Evolutionary conservation across 1,284 basidiomycete species (phyloP), one percentile per base, ranked within the genome.

Genomic region (Naganishia albida): DNA sequence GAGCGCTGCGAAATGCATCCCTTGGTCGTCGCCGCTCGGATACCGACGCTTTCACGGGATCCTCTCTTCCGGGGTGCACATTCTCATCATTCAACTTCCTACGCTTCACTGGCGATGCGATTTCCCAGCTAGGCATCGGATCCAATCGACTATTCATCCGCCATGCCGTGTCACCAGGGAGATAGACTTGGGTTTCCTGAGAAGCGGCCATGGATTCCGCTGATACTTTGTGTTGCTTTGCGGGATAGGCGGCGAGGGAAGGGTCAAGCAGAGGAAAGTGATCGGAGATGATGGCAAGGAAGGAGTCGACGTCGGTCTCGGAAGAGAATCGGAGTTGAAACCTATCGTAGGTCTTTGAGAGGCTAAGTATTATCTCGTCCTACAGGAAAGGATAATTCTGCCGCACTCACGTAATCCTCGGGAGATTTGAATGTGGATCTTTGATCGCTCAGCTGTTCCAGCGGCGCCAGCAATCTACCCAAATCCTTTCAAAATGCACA

Each of bases 261-360:
- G 30, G 34, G 23, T 60, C 46, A 10, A 60, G n/a, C 1, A 34
- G 23, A 3, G 57, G 57, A 15, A 50, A 40, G 16, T 60, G 42
- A 12, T 30, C n/a, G 15, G 49, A 49, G 13, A 60, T 18, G 30
- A 49, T 60, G 30, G 20, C 12, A 16, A 60, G 57, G 23, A 50
- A 60, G 23, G 46, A 20, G 20, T 34, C 46, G n/a, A 60, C 39
- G 15, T 60, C 57, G 34, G 20, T 10, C 18, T 38, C 28, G 34
- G 30, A 13, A 8, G 46, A 26, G 57, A 60, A 60, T 7, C 39
- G 30, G 16, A 60, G 28, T 28, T 60, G 57, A 23, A 60, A 60
- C 23, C 57, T 46, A 23, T 49, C 46, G 34, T 50, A 60, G 1
- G 57, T 60, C 57, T 60, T 15, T 6, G 12, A 16, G 18, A 20